Conservation (phyloP, 768 basidiomycete genomes). For the Phylloporus rhodoxanthus region DNA sequence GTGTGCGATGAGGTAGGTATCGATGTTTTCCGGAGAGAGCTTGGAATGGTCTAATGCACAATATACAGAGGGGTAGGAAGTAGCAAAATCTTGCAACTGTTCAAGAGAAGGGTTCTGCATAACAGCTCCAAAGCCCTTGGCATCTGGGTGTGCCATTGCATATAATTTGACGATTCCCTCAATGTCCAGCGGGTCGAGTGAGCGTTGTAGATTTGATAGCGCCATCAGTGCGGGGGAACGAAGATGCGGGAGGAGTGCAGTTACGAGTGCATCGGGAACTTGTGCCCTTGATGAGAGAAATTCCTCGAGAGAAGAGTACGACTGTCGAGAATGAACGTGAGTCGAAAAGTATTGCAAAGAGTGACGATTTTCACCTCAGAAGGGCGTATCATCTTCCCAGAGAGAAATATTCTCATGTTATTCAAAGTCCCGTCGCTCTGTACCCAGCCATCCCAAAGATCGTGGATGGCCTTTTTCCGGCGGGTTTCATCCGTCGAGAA, state of each 20-base stretch:
- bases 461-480: constrained; percentile 55
- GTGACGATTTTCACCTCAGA: constrained; percentile 42
- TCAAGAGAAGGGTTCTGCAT: constrained; percentile 48
- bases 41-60: constrained; percentile 32
- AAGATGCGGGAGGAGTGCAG: constrained; percentile 42
- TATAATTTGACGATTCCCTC: constrained; percentile 60
- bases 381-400: constrained; percentile 56
- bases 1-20: constrained; percentile 66
- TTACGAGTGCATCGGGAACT: constrained; percentile 48
- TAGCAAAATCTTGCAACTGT: constrained; percentile 64
- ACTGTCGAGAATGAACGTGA: constrained; percentile 5
- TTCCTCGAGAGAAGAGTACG: constrained; percentile 1
- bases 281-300: constrained; percentile 19
- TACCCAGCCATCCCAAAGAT: constrained; percentile 71
- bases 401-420: constrained; percentile 75
- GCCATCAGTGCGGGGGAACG: constrained; percentile 47
- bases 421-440: constrained; percentile 61
- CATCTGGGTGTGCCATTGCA: constrained; percentile 16
- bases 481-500: constrained; percentile 68
- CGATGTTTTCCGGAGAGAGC: constrained; percentile 41
- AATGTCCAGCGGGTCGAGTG: constrained; percentile 78
- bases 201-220: constrained; percentile 61
- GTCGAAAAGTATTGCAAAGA: neutral
- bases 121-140: constrained; percentile 24
- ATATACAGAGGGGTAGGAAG: constrained; percentile 41